Base-by-base conservation (phyloP, 1,284 basidiomycete genomes). In the Cryptococcus floricola region DNA sequence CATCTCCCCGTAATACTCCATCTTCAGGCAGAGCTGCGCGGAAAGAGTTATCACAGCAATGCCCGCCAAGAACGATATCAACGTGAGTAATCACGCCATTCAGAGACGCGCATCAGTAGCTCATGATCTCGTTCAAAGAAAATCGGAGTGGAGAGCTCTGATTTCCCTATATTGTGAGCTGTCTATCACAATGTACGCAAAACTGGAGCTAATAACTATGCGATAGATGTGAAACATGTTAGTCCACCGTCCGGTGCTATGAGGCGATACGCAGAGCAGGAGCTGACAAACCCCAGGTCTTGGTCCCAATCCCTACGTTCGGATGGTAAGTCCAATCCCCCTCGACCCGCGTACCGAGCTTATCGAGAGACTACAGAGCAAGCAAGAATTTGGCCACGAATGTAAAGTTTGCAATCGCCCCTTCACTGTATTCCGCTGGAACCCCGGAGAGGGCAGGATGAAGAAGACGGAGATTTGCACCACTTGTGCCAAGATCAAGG, bases 391-490 rank as follows among this genome's bases (percentile, higher is more conserved):
- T 64, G 96, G 93, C 10, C 85, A 90, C 47, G 91, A 93, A 52
- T 98, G 96, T 78, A 78, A 78, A 70, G 74, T 96, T 59, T 99
- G 96, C 71, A 91, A 91, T 13, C 85, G 94, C 45, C 88, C 93
- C 6, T 97, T 96, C 79, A 97, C 94, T 52, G 89, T 98, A 64
- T 99, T 98, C 78, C 87, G 93, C 47, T 98, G 96, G 96, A 95
- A 97, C 69, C 94, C 96, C 2, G 96, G 96, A 50, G 70, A 77
- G 14, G 95, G 93, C 43, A 86, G 96, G 42, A 96, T 87, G 84
- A 98, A 98, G 81, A 91, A 92, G 66, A 99, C 96, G 5, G 95
- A 98, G 61, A 87, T 98, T 63, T 99, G 96, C 78, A 93, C 96
- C 74, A 98, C 96, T 1, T 98, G 96, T 69, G 91, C 95, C 39